Evolutionary conservation across 345 rosid species (phyloP), one percentile per base, ranked within the genome.

Genomic region (Xanthoceras sorbifolium): DNA sequence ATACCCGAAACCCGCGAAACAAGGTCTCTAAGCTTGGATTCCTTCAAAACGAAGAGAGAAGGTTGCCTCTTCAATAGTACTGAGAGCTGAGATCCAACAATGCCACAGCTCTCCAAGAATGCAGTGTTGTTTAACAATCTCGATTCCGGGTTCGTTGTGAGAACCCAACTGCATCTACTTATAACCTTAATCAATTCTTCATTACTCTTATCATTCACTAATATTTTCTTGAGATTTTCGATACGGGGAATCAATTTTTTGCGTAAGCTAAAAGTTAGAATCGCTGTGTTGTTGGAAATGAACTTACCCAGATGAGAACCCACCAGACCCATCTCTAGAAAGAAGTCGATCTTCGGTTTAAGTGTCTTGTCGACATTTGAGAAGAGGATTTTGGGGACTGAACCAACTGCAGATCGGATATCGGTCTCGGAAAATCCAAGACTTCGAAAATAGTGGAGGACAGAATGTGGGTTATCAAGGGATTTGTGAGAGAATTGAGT

Each of bases 301-400:
- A 82, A 76, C 67, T 72, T 14, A 72, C 82, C 71, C n/a, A 84
- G 34, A 54, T 59, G 71, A 4, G 76, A 44, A 72, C 85, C 85
- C 62, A 64, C 29, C 11, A 82, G 64, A 44, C 87, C 87, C 59
- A 84, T 15, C 2, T 64, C 73, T 26, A 79, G 80, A 46, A 86
- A 80, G 28, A 78, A 62, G 44, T 77, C 77, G 17, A 86, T 68
- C 75, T 82, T 82, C 5, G 89, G 87, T n/a, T n/a, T n/a, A n/a
- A n/a, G n/a, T n/a, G n/a, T n/a, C n/a, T n/a, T n/a, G n/a, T n/a
- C n/a, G n/a, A 77, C 3, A 34, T 64, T 40, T 20, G 46, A 48
- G 9, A 82, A 50, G 66, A 86, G 80, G 50, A 86, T 32, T 32
- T 78, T 78, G 15, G 88, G 86, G 1, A 63, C 3, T 5, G 14